These are phyloP conservation scores for Iris pallida DNA, from an alignment of 116 monocot genomes.

Conservation along the genomic window DNA sequence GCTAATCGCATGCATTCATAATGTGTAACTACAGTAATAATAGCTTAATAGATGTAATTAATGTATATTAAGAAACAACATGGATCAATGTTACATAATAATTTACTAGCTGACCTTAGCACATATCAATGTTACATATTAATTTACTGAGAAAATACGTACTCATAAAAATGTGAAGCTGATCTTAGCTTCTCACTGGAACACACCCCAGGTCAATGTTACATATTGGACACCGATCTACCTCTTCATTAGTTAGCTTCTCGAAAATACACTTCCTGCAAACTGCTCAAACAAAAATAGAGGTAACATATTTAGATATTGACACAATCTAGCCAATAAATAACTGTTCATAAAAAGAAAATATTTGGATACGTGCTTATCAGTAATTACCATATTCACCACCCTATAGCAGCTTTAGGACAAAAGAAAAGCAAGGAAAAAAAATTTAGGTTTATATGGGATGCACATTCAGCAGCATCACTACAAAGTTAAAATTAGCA, in stretches of 20 bases:
- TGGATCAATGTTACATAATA: too few relatives aligned
- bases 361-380: neutral
- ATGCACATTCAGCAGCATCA: neutral
- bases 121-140: too few relatives aligned
- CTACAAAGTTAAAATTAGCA: neutral
- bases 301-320: too few relatives aligned
- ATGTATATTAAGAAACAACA: too few relatives aligned
- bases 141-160: too few relatives aligned
- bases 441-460: neutral
- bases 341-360: too few relatives aligned
- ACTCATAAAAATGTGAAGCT: too few relatives aligned
- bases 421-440: neutral
- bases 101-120: too few relatives aligned
- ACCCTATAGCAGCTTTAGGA: neutral
- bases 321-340: too few relatives aligned
- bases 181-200: slow-evolving; percentile 50
- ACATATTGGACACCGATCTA: slow-evolving; percentile 45
- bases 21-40: too few relatives aligned
- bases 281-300: slow-evolving; percentile 34
- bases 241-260: slow-evolving; percentile 39
- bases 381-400: neutral
- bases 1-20: too few relatives aligned
- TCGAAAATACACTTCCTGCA: slow-evolving; percentile 52
- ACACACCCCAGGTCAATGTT: slow-evolving; percentile 40
- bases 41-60: too few relatives aligned